These are phyloP conservation scores for Pseudotsuga menziesii DNA, from an alignment of 75 land plant species.

Conservation along the genomic window DNA sequence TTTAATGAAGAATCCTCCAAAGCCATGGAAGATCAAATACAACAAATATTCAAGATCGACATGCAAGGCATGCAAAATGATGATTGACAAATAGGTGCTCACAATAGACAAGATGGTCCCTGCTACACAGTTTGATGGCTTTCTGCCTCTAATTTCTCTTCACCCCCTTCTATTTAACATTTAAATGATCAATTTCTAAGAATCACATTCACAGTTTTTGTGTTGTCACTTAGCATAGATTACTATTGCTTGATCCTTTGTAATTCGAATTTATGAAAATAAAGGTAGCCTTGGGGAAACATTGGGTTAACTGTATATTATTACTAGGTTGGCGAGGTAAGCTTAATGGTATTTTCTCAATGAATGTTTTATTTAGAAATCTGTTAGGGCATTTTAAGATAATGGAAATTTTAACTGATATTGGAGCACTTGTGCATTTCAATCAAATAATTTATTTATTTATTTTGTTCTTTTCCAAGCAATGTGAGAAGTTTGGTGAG, in stretches of 20 bases:
- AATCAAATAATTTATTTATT: too few species aligned
- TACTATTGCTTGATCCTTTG: neutral
- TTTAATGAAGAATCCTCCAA: slow-evolving; percentile 48
- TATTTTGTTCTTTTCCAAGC: too few species aligned
- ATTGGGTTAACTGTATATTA: neutral
- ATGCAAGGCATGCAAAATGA: slow-evolving; percentile 70
- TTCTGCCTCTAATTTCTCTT: slow-evolving; percentile 60
- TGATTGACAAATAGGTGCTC: slow-evolving; percentile 63
- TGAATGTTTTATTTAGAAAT: neutral
- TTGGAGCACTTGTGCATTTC: neutral
- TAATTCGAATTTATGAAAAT: neutral
- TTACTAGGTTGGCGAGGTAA: neutral
- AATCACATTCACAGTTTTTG: neutral
- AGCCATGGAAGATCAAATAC: slow-evolving; percentile 96
- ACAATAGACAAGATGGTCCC: slow-evolving; percentile 78
- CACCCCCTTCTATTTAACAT: too few species aligned
- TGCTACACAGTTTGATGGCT: slow-evolving; percentile 79
- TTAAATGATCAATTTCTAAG: too few species aligned
- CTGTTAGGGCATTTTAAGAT: neutral
- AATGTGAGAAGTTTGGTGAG: too few species aligned
- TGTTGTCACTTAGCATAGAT: neutral
- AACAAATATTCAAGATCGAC: slow-evolving; percentile 82
- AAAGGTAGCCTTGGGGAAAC: too few species aligned
- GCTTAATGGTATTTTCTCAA: neutral
- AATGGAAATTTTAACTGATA: neutral